Evolutionary conservation across 2,329 filamentous ascomycete species (phyloP).

Genomic region (Trichoderma sp.): DNA sequence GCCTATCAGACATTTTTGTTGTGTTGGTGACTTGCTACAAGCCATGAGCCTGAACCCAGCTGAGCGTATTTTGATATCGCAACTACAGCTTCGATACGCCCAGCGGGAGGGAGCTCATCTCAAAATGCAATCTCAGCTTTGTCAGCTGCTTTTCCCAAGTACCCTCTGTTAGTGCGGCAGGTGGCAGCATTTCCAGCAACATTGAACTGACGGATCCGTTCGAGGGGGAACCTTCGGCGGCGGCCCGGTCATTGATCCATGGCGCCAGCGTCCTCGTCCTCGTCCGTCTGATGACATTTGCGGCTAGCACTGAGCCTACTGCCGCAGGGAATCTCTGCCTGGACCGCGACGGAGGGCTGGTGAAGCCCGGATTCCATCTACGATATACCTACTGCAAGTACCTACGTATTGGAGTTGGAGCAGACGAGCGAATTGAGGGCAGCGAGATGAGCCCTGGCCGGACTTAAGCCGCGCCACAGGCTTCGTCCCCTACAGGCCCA

Average conservation of each 20-base stretch:
- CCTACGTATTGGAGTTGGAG: background rate
- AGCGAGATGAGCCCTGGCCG: constrained; percentile 1
- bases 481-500: background rate
- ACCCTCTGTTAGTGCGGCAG: constrained; percentile 13
- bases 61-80: background rate
- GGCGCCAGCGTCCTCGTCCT: background rate
- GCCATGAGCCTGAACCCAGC: background rate
- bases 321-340: background rate
- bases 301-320: background rate
- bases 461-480: constrained; percentile 10
- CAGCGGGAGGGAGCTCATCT: constrained; percentile 1
- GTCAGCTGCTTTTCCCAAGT: background rate
- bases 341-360: background rate
- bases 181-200: background rate
- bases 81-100: background rate
- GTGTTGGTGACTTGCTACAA: background rate
- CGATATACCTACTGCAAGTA: background rate
- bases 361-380: background rate
- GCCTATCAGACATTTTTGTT: background rate
- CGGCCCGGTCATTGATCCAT: constrained; percentile 14
- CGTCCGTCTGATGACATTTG: background rate
- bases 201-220: background rate
- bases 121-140: background rate
- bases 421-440: background rate
- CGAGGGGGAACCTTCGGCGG: background rate